Conservation (phyloP, 331 rosid species). For the Quercus phellos region DNA sequence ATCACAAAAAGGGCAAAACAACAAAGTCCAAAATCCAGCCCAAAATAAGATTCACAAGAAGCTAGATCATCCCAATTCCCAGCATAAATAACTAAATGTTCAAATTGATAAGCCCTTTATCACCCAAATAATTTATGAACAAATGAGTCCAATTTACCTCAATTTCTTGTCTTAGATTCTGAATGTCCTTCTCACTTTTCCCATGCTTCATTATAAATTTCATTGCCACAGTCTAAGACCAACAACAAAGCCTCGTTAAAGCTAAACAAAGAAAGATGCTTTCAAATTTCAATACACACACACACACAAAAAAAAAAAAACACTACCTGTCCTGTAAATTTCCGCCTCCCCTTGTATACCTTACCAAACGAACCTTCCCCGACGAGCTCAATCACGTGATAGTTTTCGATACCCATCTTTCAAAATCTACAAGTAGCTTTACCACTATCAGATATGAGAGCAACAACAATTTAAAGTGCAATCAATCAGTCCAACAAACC, state of each 20-base stretch:
- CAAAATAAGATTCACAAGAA: not conserved
- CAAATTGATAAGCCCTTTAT: not conserved
- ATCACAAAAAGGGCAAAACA: not conserved
- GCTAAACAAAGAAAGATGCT: not conserved
- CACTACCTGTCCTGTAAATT: constrained; percentile 73
- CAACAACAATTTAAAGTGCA: not conserved
- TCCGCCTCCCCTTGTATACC: constrained; percentile 91
- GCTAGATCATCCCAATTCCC: not conserved
- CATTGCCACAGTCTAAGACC: constrained; percentile 87
- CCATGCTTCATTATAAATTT: constrained; percentile 96
- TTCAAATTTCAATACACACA: not conserved
- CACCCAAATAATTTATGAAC: not conserved
- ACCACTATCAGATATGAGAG: not conserved
- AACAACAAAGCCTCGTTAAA: not conserved
- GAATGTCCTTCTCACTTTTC: constrained; percentile 88
- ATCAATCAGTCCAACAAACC: too few relatives aligned
- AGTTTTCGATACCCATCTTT: constrained; percentile 82
- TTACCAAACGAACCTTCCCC: constrained; percentile 99
- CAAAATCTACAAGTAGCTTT: constrained; percentile 3
- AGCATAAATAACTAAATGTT: not conserved
- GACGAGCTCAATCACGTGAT: constrained; percentile 95
- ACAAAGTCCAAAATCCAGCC: not conserved
- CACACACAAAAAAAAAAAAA: not conserved
- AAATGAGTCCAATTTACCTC: constrained; percentile 45
- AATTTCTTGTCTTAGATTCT: constrained; percentile 85